Base-by-base conservation (phyloP, 1,284 basidiomycete genomes). In the Apiotrichum laibachii region DNA sequence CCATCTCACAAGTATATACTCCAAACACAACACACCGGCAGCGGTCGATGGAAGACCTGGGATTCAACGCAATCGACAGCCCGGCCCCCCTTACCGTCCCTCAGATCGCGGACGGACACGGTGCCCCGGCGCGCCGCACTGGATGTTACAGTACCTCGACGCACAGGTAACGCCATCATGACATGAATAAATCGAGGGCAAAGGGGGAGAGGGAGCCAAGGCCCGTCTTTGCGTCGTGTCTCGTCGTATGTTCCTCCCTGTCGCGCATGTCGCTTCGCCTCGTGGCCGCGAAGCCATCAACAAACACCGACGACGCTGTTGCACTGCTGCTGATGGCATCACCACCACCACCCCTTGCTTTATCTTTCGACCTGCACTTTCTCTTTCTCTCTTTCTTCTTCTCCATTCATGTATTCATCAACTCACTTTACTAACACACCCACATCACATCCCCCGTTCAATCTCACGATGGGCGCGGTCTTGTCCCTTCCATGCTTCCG, bases 381-480 rank as follows among this genome's bases (percentile, higher is more conserved):
- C 35, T 22, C 33, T 22, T 34, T 37, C 50, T 53, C 22, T 34
- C 48, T 43, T 39, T 48, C 43, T n/a, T 53, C 49, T n/a, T 37
- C 52, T 50, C 26, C 37, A 15, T 50, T 18, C 47, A 48, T 50
- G n/a, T 21, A n/a, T 35, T 33, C 37, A 16, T 39, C 50, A 18
- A 37, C 16, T 16, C 37, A 18, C 19, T 42, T 31, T 21, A 19
- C 40, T 16, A 40, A 40, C 37, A 21, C 39, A 34, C 16, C 40
- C 48, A 34, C 22, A 37, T 19, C 44, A 42, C 50, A 21, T 13
- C n/a, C 26, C 34, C 22, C 48, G 26, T n/a, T 33, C 51, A 47
- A 42, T 42, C 50, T 26, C 22, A 37, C 37, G 44, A 57, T 57
- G 55, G 55, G 55, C 50, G 45, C 35, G 15, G 50, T 57, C 44